Evolutionary conservation across 2,329 filamentous ascomycete genomes (phyloP).

Genomic region (Pseudocercospora pini-densiflorae): DNA sequence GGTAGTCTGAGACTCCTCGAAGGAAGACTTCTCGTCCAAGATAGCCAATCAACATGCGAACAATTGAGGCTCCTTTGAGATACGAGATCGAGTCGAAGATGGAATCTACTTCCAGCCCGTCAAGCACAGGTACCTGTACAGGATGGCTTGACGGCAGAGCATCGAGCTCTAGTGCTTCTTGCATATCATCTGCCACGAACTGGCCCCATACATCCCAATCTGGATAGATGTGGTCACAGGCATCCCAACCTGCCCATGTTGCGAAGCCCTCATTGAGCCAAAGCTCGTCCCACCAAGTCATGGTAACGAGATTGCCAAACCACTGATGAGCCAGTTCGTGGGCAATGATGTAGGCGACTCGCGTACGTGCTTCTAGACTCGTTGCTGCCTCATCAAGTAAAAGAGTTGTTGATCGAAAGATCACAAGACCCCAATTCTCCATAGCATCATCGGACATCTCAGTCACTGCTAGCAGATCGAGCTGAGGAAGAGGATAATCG

Average conservation of each 20-base stretch:
- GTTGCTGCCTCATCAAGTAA: conserved; percentile 95
- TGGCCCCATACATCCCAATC: conserved; percentile 99
- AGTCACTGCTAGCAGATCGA: conserved; percentile 87
- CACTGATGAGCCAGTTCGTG: conserved; percentile 96
- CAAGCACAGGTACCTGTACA: conserved; percentile 92
- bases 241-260: conserved; percentile 97
- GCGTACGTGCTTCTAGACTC: conserved; percentile 87
- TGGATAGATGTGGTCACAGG: conserved; percentile 87
- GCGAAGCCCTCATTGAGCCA: conserved; percentile 96
- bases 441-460: conserved; percentile 86
- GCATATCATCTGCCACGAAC: conserved; percentile 94
- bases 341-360: conserved; percentile 96
- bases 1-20: conserved; percentile 84
- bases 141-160: conserved; percentile 90
- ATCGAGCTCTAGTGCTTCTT: conserved; percentile 88
- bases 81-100: conserved; percentile 98
- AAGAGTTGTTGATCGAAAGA: conserved; percentile 87
- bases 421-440: conserved; percentile 97
- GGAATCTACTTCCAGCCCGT: conserved; percentile 95
- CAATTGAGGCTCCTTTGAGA: conserved; percentile 92
- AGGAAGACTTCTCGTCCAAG: conserved; percentile 88
- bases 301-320: conserved; percentile 94
- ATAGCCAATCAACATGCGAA: conserved; percentile 93
- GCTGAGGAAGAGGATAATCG: conserved; percentile 91
- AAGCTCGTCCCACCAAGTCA: conserved; percentile 81